Base-by-base conservation (phyloP, 1,284 basidiomycete genomes). In the Boletus subluridellus region DNA sequence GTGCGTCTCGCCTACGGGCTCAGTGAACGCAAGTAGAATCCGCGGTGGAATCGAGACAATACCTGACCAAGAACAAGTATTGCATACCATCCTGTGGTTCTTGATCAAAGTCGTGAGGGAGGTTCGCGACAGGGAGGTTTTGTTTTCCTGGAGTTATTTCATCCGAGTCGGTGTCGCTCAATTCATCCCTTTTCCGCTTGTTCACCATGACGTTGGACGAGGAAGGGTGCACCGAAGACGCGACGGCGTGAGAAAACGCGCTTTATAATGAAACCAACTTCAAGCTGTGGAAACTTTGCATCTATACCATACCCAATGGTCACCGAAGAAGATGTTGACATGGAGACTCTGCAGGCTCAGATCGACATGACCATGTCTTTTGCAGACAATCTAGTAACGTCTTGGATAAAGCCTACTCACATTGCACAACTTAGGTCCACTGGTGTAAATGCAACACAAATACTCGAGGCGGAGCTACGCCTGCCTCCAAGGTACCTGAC, bases 11-110 rank as follows among this genome's bases (percentile, higher is more conserved):
- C 64, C 88, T 91, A 48, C 49, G 61, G 26, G 42, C 21, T 39
- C 34, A 39, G 39, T 52, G 56, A 63, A 63, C 17, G 41, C 57
- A 28, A 21, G 59, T 38, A 39, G 35, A 47, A 56, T 34, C 35
- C 3, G 64, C 76, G 55, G 63, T 24, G 35, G 54, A 52, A n/a
- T 44, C 11, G 32, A 49, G 46, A 58, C 30, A 14, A 37, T 70
- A 90, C 89, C 90, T 81, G 52, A 93, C 90, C 53, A 84, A 84
- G 71, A 92, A 92, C 38, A 93, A 77, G 70, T 93, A 93, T 67
- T 93, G 81, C 79, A 89, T 66, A 3, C 91, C 90, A 72, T 93
- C 86, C 66, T 75, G 72, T 1, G 90, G 90, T 53, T 80, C 80
- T 28, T 80, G 84, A 60, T 82, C 74, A 68, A 86, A 92, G 66